These are phyloP conservation scores for Phytophthora fragariae DNA, from an alignment of 352 stramenopile genomes.

Conservation along the genomic window DNA sequence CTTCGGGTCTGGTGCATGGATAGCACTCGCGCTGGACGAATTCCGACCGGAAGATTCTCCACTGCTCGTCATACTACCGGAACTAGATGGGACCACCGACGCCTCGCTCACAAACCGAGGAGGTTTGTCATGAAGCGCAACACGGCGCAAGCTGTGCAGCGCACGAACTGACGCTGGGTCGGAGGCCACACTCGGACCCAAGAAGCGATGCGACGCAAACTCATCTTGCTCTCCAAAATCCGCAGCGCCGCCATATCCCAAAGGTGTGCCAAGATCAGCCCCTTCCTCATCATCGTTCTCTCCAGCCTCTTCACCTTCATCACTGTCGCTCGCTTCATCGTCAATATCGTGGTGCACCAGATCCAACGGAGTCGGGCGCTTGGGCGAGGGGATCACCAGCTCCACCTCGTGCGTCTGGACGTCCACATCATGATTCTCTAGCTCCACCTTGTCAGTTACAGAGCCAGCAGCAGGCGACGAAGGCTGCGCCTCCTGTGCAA, in stretches of 20 bases:
- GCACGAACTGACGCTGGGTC: conserved; percentile 50
- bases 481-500: conserved; percentile 4
- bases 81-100: conserved; percentile 30
- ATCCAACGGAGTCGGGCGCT: conserved; percentile 33
- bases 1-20: conserved; percentile 22
- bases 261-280: conserved; percentile 65
- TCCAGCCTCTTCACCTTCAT: conserved; percentile 30
- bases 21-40: conserved; percentile 48
- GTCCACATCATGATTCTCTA: conserved; percentile 20
- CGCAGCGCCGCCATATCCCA: conserved; percentile 51
- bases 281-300: conserved; percentile 42
- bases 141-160: conserved; percentile 65
- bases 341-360: conserved; percentile 46
- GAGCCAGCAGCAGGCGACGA: not conserved
- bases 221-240: conserved; percentile 67
- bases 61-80: conserved; percentile 41
- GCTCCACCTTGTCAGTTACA: conserved; percentile 7
- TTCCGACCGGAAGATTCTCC: conserved; percentile 44
- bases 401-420: conserved; percentile 23
- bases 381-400: conserved; percentile 35
- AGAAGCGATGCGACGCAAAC: conserved; percentile 70
- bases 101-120: conserved; percentile 71
- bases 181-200: conserved; percentile 59
- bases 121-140: conserved; percentile 72
- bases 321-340: conserved; percentile 43